Conservation (phyloP, 495 filamentous ascomycete genomes). For the Articulospora tetracladia region DNA sequence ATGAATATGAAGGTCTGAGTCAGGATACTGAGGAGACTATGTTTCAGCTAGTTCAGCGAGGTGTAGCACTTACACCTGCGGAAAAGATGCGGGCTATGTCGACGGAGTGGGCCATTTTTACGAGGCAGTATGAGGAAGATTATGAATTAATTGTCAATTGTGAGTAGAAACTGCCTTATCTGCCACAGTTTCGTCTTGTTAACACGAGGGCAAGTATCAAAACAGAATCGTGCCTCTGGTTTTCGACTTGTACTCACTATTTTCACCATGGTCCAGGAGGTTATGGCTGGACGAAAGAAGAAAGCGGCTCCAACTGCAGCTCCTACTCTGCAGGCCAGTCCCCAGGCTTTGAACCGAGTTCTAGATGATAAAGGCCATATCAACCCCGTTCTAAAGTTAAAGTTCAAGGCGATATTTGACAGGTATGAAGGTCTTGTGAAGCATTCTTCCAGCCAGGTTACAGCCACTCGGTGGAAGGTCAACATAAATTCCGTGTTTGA, state of each 20-base stretch:
- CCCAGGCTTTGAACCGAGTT: conserved; percentile 26
- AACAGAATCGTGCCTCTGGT: conserved; percentile 29
- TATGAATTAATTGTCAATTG: conserved; percentile 32
- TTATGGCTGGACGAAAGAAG: conserved; percentile 1
- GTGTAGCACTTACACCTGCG: conserved; percentile 40
- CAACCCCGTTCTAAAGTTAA: conserved; percentile 9
- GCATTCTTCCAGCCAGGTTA: conserved; percentile 13
- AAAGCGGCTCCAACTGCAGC: neutral
- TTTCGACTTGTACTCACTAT: conserved; percentile 31
- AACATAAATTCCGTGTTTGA: conserved; percentile 21
- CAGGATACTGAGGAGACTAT: conserved; percentile 43
- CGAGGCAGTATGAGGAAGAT: conserved; percentile 35
- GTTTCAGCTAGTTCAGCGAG: conserved; percentile 44
- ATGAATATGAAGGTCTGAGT: conserved; percentile 36
- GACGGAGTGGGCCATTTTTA: conserved; percentile 41
- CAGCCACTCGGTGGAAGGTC: conserved; percentile 15
- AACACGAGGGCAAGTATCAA: conserved; percentile 23
- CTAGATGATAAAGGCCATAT: conserved; percentile 20
- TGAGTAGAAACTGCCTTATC: conserved; percentile 17
- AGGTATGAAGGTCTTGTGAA: conserved; percentile 23
- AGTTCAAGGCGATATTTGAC: conserved; percentile 23
- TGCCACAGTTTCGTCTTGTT: conserved; percentile 1
- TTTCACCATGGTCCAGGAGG: conserved; percentile 24
- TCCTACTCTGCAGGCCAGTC: conserved; percentile 27
- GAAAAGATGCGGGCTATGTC: conserved; percentile 45